phyloP scores from a whole-genome alignment of 192 early-diverging fungal species.

The Gonapodya prolifera region DNA sequence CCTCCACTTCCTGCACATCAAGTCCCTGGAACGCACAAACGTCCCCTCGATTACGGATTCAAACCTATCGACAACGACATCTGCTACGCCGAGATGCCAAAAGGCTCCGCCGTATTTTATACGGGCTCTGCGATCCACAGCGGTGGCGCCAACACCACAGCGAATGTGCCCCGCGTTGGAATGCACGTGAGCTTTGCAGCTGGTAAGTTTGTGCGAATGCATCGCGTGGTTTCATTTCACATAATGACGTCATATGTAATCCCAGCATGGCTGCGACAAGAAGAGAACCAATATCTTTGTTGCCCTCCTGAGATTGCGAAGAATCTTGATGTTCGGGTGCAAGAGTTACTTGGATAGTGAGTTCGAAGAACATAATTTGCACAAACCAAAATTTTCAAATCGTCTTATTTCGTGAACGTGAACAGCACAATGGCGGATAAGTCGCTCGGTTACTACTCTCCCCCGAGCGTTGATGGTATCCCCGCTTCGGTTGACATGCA shows the following conservation, averaged over 20 bases:
- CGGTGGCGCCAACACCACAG: neutral
- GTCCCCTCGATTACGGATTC: neutral
- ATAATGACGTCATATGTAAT: neutral
- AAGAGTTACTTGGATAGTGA: conserved; percentile 2
- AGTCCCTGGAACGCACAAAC: neutral
- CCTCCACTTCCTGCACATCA: neutral
- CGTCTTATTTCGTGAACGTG: neutral
- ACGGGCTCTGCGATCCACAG: conserved; percentile 1
- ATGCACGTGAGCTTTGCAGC: conserved; percentile 6
- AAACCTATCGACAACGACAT: neutral
- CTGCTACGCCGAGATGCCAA: conserved; percentile 4
- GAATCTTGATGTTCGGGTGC: neutral
- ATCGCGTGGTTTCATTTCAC: neutral
- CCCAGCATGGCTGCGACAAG: neutral
- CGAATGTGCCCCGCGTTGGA: neutral
- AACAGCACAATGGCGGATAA: neutral
- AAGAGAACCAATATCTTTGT: neutral
- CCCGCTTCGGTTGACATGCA: neutral
- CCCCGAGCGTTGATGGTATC: neutral
- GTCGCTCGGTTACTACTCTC: neutral
- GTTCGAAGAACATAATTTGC: too few relatives aligned
- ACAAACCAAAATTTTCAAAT: neutral
- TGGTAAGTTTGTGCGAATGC: neutral
- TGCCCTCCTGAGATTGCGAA: neutral
- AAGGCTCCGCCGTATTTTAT: neutral